Evolutionary conservation across 345 rosid genomes (phyloP).

Genomic region (Populus nigra): DNA sequence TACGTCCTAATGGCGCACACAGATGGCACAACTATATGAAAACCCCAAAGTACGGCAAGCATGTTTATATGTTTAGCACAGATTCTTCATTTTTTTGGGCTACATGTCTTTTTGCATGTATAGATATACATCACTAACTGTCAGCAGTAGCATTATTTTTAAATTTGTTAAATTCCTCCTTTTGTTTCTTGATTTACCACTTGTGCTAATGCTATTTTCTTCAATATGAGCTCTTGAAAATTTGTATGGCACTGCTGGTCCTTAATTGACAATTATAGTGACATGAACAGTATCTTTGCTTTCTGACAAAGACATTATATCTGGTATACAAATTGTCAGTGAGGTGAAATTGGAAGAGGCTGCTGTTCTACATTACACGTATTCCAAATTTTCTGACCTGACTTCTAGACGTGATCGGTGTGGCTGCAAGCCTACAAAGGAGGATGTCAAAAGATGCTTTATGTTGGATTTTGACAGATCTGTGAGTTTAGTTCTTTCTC

Average conservation of each 20-base stretch:
- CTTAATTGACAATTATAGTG: neutral
- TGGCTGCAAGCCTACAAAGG: conserved; percentile 96
- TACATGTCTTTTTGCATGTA: neutral
- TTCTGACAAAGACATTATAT: neutral
- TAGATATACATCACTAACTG: neutral
- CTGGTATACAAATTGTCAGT: conserved; percentile 16
- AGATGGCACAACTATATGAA: conserved; percentile 96
- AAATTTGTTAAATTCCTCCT: neutral
- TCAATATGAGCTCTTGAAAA: neutral
- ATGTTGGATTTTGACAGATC: conserved; percentile 96
- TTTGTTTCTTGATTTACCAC: neutral
- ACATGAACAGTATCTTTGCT: neutral
- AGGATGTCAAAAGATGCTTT: conserved; percentile 92
- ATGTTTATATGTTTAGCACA: neutral
- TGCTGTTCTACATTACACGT: conserved; percentile 84
- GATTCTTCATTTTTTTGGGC: neutral
- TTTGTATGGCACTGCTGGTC: neutral
- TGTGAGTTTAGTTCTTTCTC: conserved; percentile 48
- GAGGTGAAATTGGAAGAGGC: conserved; percentile 87
- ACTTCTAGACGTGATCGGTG: conserved; percentile 98
- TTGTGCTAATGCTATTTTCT: neutral
- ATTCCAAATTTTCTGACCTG: conserved; percentile 79
- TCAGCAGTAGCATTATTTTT: neutral
- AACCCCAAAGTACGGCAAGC: conserved; percentile 54
- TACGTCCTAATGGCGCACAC: conserved; percentile 98